Percentiles rank a stretch among this genome's conserved stretches.
phyloP scores from a whole-genome alignment of 2,329 filamentous ascomycete genomes.

The Calycina marina region DNA sequence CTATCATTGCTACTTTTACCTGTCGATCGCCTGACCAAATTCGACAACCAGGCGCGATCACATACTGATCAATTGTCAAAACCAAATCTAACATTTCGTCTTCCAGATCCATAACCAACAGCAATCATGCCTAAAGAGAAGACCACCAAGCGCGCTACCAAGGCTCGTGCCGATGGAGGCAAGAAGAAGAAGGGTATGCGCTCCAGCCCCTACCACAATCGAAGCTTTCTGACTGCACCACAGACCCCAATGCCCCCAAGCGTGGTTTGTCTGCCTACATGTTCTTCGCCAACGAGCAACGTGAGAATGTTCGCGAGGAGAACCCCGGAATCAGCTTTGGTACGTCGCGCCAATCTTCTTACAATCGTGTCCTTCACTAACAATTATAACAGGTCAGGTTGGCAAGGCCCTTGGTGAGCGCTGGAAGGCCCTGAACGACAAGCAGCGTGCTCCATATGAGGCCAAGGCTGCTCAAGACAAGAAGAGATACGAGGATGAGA shows the following conservation, averaged over 20 bases:
- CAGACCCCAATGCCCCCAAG: slow-evolving; percentile 90
- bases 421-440: slow-evolving; percentile 93
- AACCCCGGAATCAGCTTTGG: slow-evolving; percentile 97
- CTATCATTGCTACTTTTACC: no score
- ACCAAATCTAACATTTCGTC: no score
- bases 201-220: not conserved
- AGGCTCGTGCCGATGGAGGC: slow-evolving; percentile 35
- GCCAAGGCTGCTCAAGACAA: slow-evolving; percentile 94
- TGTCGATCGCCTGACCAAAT: no score
- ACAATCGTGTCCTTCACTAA: not conserved
- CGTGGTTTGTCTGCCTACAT: slow-evolving; percentile 99
- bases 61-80: no score
- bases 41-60: no score
- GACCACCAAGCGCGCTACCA: slow-evolving; percentile 44
- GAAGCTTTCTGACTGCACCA: slow-evolving; percentile 30
- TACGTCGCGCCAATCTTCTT: slow-evolving; percentile 30
- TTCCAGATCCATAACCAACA: not conserved
- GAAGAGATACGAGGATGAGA: slow-evolving; percentile 98
- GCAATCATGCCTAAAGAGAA: slow-evolving; percentile 52
- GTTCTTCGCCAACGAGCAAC: slow-evolving; percentile 99
- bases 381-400: slow-evolving; percentile 56
- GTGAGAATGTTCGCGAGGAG: slow-evolving; percentile 94
- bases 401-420: slow-evolving; percentile 96
- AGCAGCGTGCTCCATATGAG: slow-evolving; percentile 88
- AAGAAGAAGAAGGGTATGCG: slow-evolving; percentile 60